Evolutionary conservation across 2,329 filamentous ascomycete genomes (phyloP), one percentile per base, ranked within the genome.

Genomic region (Scytalidium lignicola): DNA sequence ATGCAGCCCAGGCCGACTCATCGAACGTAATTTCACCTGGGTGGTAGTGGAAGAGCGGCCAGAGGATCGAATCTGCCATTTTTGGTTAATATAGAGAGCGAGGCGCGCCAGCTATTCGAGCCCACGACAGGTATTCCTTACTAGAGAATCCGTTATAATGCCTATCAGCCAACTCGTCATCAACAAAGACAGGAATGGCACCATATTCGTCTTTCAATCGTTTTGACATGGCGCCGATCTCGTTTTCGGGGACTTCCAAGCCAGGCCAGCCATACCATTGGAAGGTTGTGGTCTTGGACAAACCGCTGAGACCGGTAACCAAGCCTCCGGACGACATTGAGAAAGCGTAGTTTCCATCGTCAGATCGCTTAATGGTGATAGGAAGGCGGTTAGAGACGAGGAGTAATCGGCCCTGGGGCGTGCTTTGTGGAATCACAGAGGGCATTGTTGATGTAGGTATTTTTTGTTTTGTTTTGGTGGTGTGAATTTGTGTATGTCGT

Each of bases 261-360:
- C 93, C 93, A 1, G 93, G 91, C 92, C 93, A 97, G 58, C 93
- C 93, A 70, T 97, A 97, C 93, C 93, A 99, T 69, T 93, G 88
- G 70, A 97, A 97, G 58, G 85, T 92, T 21, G 90, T 96, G 26
- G 89, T 87, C 71, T 96, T 96, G 61, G 88, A 86, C 51, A 97
- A 74, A 21, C 93, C 93, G 58, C 89, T 95, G 53, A 99, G 76
- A 18, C 93, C 93, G 45, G 90, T 96, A 62, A 97, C 93, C 39
- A 99, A 80, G 39, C 93, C 93, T 50, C 93, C 93, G 2, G 93
- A 97, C 43, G 92, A 97, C 88, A 96, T 96, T 66, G 87, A 90
- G 70, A 95, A 96, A 63, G 85, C 81, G 74, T 96, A 99, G 67
- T 86, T 86, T 62, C 90, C 91, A 75, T 96, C 89, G 46, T 93